A percentile compares a stretch with the other conserved stretches of the same genome.
These are phyloP conservation scores for Phytophthora sansomeana DNA, from an alignment of 352 stramenopile species.

Conservation along the genomic window DNA sequence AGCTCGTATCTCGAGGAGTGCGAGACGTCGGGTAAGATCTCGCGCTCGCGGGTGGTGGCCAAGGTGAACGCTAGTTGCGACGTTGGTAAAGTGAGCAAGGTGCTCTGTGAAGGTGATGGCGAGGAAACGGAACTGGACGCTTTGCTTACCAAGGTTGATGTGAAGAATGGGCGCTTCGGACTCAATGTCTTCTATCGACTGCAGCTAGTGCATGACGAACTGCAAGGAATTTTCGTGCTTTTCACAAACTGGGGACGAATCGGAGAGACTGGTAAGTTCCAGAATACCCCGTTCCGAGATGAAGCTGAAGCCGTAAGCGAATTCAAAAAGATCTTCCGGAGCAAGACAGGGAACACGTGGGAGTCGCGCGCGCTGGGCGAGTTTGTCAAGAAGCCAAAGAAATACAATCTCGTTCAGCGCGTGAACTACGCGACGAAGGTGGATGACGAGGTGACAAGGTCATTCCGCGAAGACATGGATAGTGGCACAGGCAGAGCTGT, in stretches of 20 bases:
- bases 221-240: constrained; percentile 75
- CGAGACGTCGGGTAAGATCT: constrained; percentile 65
- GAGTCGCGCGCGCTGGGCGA: constrained; percentile 37
- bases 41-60: constrained; percentile 47
- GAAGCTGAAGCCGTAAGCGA: constrained; percentile 61
- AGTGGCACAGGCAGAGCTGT: constrained; percentile 12
- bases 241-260: constrained; percentile 88
- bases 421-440: constrained; percentile 65
- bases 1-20: constrained; percentile 58
- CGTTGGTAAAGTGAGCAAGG: constrained; percentile 59
- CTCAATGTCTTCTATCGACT: constrained; percentile 83
- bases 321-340: constrained; percentile 85
- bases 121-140: constrained; percentile 60
- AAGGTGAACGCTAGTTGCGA: constrained; percentile 66
- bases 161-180: constrained; percentile 73
- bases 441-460: constrained; percentile 58
- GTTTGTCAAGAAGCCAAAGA: constrained; percentile 69
- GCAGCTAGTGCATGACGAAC: constrained; percentile 74
- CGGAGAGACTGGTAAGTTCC: constrained; percentile 77
- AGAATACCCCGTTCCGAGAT: constrained; percentile 77
- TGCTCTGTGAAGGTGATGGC: constrained; percentile 39
- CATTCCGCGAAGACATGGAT: constrained; percentile 56
- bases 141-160: constrained; percentile 79
- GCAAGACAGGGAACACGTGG: constrained; percentile 83
- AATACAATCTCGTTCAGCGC: constrained; percentile 82